Evolutionary conservation across 176 grass and related monocot species (phyloP), one percentile per base, ranked within the genome.

Genomic region (Metroxylon sagu): DNA sequence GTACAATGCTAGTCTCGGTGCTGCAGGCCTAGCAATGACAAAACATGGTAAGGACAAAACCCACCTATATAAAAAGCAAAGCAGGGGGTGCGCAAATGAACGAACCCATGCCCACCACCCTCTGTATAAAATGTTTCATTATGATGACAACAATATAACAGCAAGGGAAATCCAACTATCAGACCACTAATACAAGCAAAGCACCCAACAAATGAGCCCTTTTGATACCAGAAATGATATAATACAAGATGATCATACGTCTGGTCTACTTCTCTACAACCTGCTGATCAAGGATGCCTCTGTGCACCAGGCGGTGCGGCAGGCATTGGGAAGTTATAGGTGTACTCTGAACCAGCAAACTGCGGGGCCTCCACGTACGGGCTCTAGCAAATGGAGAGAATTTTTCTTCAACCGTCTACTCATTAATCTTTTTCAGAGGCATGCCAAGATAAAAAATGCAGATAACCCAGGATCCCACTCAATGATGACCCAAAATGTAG

Each of bases 361-460:
- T 59, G 84, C 55, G 93, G 93, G 2, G 87, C 84, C 76, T 98
- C 84, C 70, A 98, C 93, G 60, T 98, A 98, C 26, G 93, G 93
- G 65, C 87, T 98, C 93, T 98, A 50, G 58, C 51, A 83, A 26
- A 77, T 53, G 25, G 76, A 56, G 52, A 48, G 18, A 50, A 62
- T 26, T 51, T 14, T 65, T 59, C 57, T 14, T 48, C 4, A 26
- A 57, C 50, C 19, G 62, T 58, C 26, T 53, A 49, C 58, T 14
- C 35, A 14, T 12, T 43, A 43, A 43, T 43, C 2, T 43, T 43
- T 43, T 43, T 43, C 35, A 12, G 8, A 0, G 8, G 8, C 35
- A 43, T 43, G 35, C 8, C 8, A 43, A 43, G 35, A 43, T 43
- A 35, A 43, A 39, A 43, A 43, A 43, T 43, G 35, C 2, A 43